Base-by-base conservation (phyloP, 495 filamentous ascomycete genomes). In the Aspergillus campestris region DNA sequence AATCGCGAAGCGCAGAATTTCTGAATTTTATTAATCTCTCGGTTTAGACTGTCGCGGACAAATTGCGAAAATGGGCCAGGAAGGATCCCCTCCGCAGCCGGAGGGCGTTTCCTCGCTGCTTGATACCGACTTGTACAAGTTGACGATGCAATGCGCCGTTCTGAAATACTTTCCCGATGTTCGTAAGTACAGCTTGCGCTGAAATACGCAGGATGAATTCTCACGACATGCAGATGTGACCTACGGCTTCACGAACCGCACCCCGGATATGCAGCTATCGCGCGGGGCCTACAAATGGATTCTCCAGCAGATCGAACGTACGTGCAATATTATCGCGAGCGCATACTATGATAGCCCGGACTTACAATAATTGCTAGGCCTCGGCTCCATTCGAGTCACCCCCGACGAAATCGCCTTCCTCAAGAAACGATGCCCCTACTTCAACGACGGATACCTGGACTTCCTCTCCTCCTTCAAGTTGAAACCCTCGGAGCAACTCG, bases 101-200 rank as follows among this genome's bases (percentile, higher is more conserved):
- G 75, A 79, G 53, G 90, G 89, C 32, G 80, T 97, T 57, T 83
- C 78, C 63, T 96, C 92, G 48, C 82, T 98, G 49, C 79, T 98
- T 33, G 92, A 98, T 61, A 98, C 92, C 1, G 92, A 98, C 71
- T 73, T 98, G 34, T 98, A 98, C 75, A 98, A 98, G 66, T 65
- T 98, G 58, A 98, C 92, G 8, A 98, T 98, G 92, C 92, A 98
- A 80, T 94, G 87, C 59, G 92, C 90, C 34, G 80, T 97, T 51
- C 73, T 95, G 40, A 89, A 87, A 58, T 90, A 86, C 67, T 96
- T 94, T 60, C 81, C 84, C 11, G 77, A 91, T 53, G 81, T 89
- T 42, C 68, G 84, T 83, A 51, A 66, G 75, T 72, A 32, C 10
- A 8, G 31, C 10, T 7, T 8, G 8, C 35, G 8, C 7, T 7